Conservation (phyloP, 1,139 yeast species). For the Geotrichum histeridarum region DNA sequence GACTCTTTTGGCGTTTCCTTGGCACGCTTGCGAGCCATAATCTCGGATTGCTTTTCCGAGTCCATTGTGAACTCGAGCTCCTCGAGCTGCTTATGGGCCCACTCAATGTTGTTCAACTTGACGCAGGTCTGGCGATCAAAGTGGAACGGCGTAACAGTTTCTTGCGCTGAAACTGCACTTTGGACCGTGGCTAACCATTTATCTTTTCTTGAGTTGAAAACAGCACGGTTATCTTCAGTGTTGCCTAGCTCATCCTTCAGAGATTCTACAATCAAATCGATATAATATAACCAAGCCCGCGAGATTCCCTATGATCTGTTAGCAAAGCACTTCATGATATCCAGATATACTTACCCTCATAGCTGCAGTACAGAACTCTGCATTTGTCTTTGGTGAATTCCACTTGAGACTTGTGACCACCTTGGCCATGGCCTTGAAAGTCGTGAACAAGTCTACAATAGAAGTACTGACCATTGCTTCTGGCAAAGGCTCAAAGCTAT, state of each 20-base stretch:
- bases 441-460: slow-evolving; percentile 60
- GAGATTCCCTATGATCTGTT: slow-evolving; percentile 44
- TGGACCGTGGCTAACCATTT: slow-evolving; percentile 41
- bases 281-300: slow-evolving; percentile 53
- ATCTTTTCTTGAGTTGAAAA: slow-evolving; percentile 37
- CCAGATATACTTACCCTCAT: slow-evolving; percentile 37
- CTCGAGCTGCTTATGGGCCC: slow-evolving; percentile 53
- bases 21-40: slow-evolving; percentile 36
- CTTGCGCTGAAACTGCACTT: slow-evolving; percentile 40
- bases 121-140: slow-evolving; percentile 64
- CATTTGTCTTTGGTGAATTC: slow-evolving; percentile 56
- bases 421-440: slow-evolving; percentile 53
- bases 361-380: slow-evolving; percentile 53
- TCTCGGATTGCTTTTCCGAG: slow-evolving; percentile 53
- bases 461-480: slow-evolving; percentile 43
- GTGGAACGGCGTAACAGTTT: slow-evolving; percentile 50
- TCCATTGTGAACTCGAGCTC: slow-evolving; percentile 57
- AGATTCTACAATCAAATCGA: slow-evolving; percentile 43
- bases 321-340: neutral
- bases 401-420: slow-evolving; percentile 54
- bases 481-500: neutral
- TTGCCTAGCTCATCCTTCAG: slow-evolving; percentile 44
- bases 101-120: slow-evolving; percentile 63
- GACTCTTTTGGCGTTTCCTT: slow-evolving; percentile 29
- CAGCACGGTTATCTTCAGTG: slow-evolving; percentile 32